Evolutionary conservation across 441 rosid genomes (phyloP).

Genomic region (Populus hybrid): DNA sequence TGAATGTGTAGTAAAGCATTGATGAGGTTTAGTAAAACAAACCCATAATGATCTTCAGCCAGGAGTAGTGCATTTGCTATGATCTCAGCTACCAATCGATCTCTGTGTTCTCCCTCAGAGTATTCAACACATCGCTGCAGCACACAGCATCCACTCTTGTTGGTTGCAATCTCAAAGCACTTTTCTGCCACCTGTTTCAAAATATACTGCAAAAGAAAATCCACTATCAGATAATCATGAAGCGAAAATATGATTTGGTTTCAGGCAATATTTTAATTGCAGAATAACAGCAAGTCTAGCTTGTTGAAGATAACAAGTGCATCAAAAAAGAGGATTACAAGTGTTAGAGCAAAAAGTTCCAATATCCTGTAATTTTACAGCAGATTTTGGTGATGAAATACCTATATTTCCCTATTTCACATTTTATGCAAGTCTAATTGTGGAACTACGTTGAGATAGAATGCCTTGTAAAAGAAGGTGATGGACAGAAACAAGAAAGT

Average conservation of each 20-base stretch:
- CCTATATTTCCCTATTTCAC: no score
- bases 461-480: background rate
- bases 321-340: no score
- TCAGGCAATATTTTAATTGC: background rate
- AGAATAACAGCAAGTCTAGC: background rate
- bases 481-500: background rate
- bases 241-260: background rate
- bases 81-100: conserved; percentile 40
- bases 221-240: conserved; percentile 4
- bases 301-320: no score
- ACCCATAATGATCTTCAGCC: conserved; percentile 60
- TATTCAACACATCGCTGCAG: conserved; percentile 51
- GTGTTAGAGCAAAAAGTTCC: no score
- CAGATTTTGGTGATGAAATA: no score
- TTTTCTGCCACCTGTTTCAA: conserved; percentile 39
- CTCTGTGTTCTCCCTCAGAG: conserved; percentile 31
- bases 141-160: conserved; percentile 65
- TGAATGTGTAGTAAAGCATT: background rate
- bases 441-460: no score
- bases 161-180: conserved; percentile 48
- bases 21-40: conserved; percentile 13
- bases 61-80: conserved; percentile 43
- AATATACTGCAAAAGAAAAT: conserved; percentile 43
- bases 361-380: no score
- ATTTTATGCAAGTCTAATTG: no score